Evolutionary conservation across 2,329 filamentous ascomycete species (phyloP), one percentile per base, ranked within the genome.

Genomic region (Amesomyces nigricolor): DNA sequence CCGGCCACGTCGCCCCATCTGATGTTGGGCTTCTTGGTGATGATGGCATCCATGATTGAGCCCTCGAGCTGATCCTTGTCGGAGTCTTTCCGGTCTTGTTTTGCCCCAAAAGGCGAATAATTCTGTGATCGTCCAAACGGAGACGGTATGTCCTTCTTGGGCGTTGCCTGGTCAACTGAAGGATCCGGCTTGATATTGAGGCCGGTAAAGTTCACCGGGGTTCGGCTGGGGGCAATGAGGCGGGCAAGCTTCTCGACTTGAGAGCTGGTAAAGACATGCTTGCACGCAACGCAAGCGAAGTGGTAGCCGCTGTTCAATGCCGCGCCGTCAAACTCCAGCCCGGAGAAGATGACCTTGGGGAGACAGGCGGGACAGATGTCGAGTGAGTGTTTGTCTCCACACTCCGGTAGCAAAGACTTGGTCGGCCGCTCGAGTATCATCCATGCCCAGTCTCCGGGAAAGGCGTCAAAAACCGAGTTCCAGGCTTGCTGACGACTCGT

Each of bases 1-100:
- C 60, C 61, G 8, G 61, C 61, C 5, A 62, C 57, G 26, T 62
- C 61, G 13, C 57, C 50, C 61, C 61, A 63, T 38, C 30, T 49
- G 30, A 62, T 57, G 50, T 62, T 60, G 39, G 59, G 61, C 19
- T 58, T 62, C 10, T 57, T 47, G 26, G 62, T 47, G 40, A 63
- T 52, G 40, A 63, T 51, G 32, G 50, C 50, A 40, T 5, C 44
- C 37, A 54, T 51, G 30, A 62, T 58, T 4, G 59, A 22, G 40
- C 40, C 52, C 16, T 40, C 38, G 45, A 35, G 45, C 17, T 35
- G 8, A 9, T 35, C 32, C 11, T 35, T n/a, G 16, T 56, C 43
- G 7, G 53, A n/a, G 7, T 47, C 32, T 17, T 10, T 5, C 10
- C 32, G 16, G 3, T 26, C 46, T 42, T 42, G 13, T 14, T n/a